Percentiles rank a stretch among this genome's conserved stretches.
phyloP scores from a whole-genome alignment of 208 protist species.

The Jaenimonas drosophilae region DNA sequence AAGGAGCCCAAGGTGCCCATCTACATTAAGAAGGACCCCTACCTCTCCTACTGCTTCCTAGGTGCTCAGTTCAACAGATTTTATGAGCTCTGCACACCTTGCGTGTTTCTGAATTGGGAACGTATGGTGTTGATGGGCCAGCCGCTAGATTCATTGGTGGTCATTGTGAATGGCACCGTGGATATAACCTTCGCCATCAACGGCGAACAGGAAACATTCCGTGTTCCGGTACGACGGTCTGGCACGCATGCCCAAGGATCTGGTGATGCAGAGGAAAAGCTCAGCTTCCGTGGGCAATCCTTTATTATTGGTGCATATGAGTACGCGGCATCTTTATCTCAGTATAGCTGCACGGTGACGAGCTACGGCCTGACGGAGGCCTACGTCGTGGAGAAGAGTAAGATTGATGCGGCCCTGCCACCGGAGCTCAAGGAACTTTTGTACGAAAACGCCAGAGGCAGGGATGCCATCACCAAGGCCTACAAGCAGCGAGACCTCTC shows the following conservation, averaged over 20 bases:
- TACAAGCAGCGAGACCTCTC: constrained; percentile 33
- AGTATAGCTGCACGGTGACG: constrained; percentile 61
- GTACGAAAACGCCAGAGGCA: constrained; percentile 19
- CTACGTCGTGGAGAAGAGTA: constrained; percentile 38
- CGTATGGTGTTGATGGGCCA: constrained; percentile 62
- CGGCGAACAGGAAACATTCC: constrained; percentile 29
- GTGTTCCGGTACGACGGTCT: constrained; percentile 8
- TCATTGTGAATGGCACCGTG: constrained; percentile 50
- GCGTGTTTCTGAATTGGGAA: constrained; percentile 71
- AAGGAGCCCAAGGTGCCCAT: constrained; percentile 17
- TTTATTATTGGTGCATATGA: constrained; percentile 74
- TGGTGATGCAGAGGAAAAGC: neutral
- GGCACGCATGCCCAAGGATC: neutral
- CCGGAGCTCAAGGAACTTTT: constrained; percentile 34
- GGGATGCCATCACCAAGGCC: constrained; percentile 36
- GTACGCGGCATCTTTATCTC: constrained; percentile 35
- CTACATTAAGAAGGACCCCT: constrained; percentile 50
- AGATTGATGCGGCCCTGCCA: constrained; percentile 40
- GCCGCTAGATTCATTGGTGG: constrained; percentile 35
- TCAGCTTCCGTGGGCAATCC: constrained; percentile 8
- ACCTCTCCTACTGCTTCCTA: constrained; percentile 55
- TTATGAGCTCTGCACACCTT: constrained; percentile 46
- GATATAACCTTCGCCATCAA: constrained; percentile 48
- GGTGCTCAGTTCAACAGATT: constrained; percentile 24
- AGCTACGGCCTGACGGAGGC: constrained; percentile 74